Percentiles rank a stretch among this genome's conserved stretches.
Conservation (phyloP, 768 basidiomycete genomes). For the Boletus eberwhitei region DNA sequence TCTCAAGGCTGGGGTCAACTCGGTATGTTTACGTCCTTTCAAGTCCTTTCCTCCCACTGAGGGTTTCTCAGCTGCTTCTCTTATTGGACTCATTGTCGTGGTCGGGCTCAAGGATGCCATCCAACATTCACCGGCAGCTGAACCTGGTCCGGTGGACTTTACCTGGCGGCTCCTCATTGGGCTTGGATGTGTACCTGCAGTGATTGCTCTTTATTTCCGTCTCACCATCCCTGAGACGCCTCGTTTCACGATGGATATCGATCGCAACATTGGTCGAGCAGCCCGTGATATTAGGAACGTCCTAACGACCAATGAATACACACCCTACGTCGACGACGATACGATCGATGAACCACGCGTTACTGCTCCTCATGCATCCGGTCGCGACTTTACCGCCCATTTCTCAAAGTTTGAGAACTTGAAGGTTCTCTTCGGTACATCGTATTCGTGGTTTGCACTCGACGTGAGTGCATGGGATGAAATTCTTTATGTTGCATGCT, state of each 20-base stretch:
- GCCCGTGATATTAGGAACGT: constrained; percentile 65
- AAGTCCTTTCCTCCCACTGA: background rate
- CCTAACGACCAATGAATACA: constrained; percentile 42
- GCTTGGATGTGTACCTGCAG: constrained; percentile 74
- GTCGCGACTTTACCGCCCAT: constrained; percentile 59
- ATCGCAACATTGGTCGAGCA: constrained; percentile 70
- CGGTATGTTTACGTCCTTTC: constrained; percentile 35
- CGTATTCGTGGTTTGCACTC: constrained; percentile 85
- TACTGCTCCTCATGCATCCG: constrained; percentile 62
- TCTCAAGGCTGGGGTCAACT: constrained; percentile 87
- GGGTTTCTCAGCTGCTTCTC: constrained; percentile 46
- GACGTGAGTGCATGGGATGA: constrained; percentile 53
- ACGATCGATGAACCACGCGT: constrained; percentile 45
- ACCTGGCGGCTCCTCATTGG: constrained; percentile 86
- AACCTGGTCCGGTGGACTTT: constrained; percentile 48
- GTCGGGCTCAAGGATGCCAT: constrained; percentile 59
- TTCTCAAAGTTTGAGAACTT: constrained; percentile 71
- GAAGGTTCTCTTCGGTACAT: constrained; percentile 70
- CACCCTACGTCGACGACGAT: constrained; percentile 51
- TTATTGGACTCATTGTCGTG: constrained; percentile 61
- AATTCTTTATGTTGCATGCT: background rate
- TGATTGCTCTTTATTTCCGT: constrained; percentile 81
- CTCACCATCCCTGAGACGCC: constrained; percentile 88
- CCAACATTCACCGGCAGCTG: constrained; percentile 19
- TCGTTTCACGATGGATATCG: constrained; percentile 88